Evolutionary conservation across 108 stramenopile species (phyloP), one percentile per base, ranked within the genome.

Genomic region (Skeletonema costatum): DNA sequence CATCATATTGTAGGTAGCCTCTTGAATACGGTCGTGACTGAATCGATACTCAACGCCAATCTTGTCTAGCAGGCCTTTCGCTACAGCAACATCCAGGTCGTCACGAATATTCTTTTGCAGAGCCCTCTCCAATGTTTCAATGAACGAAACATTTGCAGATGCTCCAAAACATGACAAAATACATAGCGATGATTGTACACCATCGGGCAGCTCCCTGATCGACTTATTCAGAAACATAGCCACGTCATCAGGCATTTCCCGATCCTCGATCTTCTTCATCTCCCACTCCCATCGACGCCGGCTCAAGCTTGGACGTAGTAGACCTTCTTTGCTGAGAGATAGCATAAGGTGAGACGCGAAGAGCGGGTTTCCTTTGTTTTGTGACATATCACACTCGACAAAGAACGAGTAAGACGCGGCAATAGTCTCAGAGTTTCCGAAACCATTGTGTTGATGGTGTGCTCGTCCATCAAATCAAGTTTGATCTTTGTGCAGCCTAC

Each of bases 281-380:
- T 73, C 48, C 72, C 72, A 73, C 35, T 35, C 48, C 62, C 63
- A 73, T 10, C 72, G 21, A 2, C 58, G 53, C 4, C 51, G 62
- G 2, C 32, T 36, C 6, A 73, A 50, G 48, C 60, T 60, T 17
- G 64, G 48, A 65, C 51, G 31, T 21, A 73, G 12, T 31, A 73
- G n/a, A 16, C 72, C 48, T 16, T 73, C 63, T 2, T 46, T 39
- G n/a, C 62, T 36, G 19, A 73, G 32, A 7, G 72, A 73, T 2
- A 64, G 46, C 11, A 73, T 39, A 3, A 73, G 29, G 10, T 46
- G 72, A 16, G 46, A 36, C 19, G 65, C 32, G 31, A 73, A 73
- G 6, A 73, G 46, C 14, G 63, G 63, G 33, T 73, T 73, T 4
- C 72, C 72, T 38, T 64, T 16, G 72, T 73, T 21, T 73, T 73